phyloP scores from a whole-genome alignment of 768 basidiomycete genomes.

The Lactarius hatsudake region DNA sequence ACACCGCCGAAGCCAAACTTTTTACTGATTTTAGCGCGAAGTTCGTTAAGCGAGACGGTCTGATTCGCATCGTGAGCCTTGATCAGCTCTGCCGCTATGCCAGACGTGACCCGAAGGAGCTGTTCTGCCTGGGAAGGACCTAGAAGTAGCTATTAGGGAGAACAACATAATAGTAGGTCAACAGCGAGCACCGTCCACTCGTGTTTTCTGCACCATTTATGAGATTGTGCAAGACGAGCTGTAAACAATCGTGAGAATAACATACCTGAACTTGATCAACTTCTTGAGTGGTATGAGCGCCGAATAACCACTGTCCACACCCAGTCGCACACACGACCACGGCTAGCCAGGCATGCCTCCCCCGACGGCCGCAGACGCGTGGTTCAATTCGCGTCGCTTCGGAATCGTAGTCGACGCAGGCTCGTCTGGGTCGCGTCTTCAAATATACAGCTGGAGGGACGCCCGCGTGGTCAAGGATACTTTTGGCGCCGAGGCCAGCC shows the following conservation, averaged over 20 bases:
- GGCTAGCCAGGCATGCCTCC: constrained; percentile 57
- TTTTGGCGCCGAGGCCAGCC: constrained; percentile 47
- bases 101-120: constrained; percentile 86
- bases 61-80: constrained; percentile 76
- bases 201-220: constrained; percentile 44
- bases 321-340: not conserved
- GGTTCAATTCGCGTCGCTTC: constrained; percentile 79
- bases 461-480: constrained; percentile 59
- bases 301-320: not conserved
- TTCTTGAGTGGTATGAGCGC: not conserved
- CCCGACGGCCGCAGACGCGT: constrained; percentile 64
- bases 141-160: constrained; percentile 24
- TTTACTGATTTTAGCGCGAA: constrained; percentile 87
- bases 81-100: constrained; percentile 92
- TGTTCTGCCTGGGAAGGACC: constrained; percentile 89
- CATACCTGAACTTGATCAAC: not conserved
- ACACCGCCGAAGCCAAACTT: constrained; percentile 84
- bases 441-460: constrained; percentile 97
- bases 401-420: constrained; percentile 98
- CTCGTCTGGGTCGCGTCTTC: constrained; percentile 92
- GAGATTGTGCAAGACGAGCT: not conserved
- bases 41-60: constrained; percentile 81
- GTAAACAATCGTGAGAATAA: constrained; percentile 9
- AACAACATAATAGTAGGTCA: not conserved
- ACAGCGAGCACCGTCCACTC: constrained; percentile 36